A percentile compares a stretch with the other conserved stretches of the same genome.
phyloP scores from a whole-genome alignment of 331 rosid genomes.

The Ulmus americana region DNA sequence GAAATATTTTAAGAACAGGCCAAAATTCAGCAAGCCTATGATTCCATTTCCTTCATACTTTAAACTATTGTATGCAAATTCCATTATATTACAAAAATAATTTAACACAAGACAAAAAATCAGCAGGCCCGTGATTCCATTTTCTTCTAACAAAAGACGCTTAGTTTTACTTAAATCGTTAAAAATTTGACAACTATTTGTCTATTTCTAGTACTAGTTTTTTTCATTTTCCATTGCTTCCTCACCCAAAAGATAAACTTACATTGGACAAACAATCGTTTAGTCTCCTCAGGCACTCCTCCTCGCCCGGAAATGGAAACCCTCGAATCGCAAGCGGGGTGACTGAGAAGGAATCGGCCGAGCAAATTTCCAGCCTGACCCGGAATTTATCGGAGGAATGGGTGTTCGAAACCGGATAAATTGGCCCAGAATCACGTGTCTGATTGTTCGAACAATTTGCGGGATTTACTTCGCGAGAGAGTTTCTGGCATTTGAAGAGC shows the following conservation, averaged over 20 bases:
- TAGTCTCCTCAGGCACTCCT: constrained; percentile 36
- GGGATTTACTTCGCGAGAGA: constrained; percentile 28
- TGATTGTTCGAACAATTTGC: neutral
- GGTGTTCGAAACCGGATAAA: constrained; percentile 1
- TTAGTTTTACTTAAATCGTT: too few species aligned
- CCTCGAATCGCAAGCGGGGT: constrained; percentile 39
- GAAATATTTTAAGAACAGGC: neutral
- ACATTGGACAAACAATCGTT: constrained; percentile 41
- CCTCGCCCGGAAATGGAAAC: constrained; percentile 39
- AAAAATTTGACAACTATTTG: too few species aligned
- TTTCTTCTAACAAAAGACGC: neutral
- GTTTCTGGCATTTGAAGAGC: constrained; percentile 70
- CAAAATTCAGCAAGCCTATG: neutral
- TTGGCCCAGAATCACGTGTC: neutral
- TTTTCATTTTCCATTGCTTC: neutral
- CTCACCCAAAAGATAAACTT: constrained; percentile 6
- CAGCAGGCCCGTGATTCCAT: neutral
- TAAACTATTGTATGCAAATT: neutral
- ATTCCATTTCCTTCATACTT: neutral
- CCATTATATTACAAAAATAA: neutral
- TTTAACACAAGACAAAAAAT: neutral
- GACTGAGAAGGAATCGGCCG: constrained; percentile 62
- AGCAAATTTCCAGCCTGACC: constrained; percentile 67
- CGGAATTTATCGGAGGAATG: constrained; percentile 35
- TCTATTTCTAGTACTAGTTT: too few species aligned